phyloP scores from a whole-genome alignment of 352 stramenopile species.

The Phytophthora podocarpi region DNA sequence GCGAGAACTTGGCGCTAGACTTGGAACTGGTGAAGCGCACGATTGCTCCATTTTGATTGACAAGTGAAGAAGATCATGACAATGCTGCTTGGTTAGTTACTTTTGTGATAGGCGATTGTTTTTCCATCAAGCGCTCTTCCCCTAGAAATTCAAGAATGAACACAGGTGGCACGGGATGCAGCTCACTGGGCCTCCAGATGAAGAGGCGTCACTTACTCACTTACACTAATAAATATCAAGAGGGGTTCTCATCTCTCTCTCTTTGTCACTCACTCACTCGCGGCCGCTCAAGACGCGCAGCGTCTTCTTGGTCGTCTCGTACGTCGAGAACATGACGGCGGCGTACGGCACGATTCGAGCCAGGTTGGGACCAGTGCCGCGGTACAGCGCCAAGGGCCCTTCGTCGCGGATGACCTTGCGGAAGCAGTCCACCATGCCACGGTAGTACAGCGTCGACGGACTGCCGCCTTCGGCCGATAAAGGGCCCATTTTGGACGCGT shows the following conservation, averaged over 20 bases:
- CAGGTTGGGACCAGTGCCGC: slow-evolving; percentile 79
- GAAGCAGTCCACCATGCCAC: slow-evolving; percentile 81
- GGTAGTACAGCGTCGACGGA: slow-evolving; percentile 47
- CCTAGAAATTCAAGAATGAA: slow-evolving; percentile 37
- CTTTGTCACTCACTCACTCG: slow-evolving; percentile 11
- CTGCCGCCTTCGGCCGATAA: slow-evolving; percentile 29
- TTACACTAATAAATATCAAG: slow-evolving; percentile 46
- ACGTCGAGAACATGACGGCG: slow-evolving; percentile 86
- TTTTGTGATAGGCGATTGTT: slow-evolving; percentile 33
- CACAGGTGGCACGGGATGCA: slow-evolving; percentile 35
- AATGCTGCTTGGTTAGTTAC: slow-evolving; percentile 30
- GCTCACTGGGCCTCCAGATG: slow-evolving; percentile 26
- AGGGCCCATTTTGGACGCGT: slow-evolving; percentile 20
- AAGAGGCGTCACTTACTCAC: slow-evolving; percentile 27
- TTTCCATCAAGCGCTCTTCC: slow-evolving; percentile 33
- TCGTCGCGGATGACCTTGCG: slow-evolving; percentile 72
- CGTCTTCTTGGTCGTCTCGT: slow-evolving; percentile 79
- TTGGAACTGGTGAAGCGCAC: background rate
- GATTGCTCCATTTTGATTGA: slow-evolving; percentile 11
- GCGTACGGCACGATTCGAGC: slow-evolving; percentile 81
- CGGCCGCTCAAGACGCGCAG: slow-evolving; percentile 45
- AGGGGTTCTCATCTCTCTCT: slow-evolving; percentile 38
- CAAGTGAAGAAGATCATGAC: background rate
- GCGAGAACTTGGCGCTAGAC: slow-evolving; percentile 23
- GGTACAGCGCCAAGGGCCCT: slow-evolving; percentile 71